Evolutionary conservation across 805 yeast genomes (phyloP).

Genomic region (Pichia gijzeniarum): DNA sequence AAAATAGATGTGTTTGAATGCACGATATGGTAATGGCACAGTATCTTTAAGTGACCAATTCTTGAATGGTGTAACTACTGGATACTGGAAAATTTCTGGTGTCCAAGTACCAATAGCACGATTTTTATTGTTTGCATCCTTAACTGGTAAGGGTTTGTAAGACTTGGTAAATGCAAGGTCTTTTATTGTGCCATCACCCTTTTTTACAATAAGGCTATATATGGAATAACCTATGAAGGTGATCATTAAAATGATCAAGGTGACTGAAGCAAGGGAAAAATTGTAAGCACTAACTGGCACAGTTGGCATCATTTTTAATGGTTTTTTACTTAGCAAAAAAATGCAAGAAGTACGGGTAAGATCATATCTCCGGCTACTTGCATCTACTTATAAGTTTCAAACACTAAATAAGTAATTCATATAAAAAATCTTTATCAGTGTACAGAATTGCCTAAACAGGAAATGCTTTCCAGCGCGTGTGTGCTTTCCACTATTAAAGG

Average conservation of each 20-base stretch:
- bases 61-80: slow-evolving; percentile 41
- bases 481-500: no score
- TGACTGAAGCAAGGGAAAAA: no score
- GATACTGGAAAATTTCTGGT: slow-evolving; percentile 46
- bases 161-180: slow-evolving; percentile 13
- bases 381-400: background rate
- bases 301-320: slow-evolving; percentile 7
- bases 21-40: slow-evolving; percentile 55
- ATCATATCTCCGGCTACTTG: no score
- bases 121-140: slow-evolving; percentile 37
- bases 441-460: slow-evolving; percentile 10
- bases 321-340: no score
- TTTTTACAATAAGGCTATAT: background rate
- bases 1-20: slow-evolving; percentile 57
- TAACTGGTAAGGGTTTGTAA: slow-evolving; percentile 29
- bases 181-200: background rate
- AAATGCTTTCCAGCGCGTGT: slow-evolving; percentile 1
- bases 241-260: background rate
- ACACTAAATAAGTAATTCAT: background rate
- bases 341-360: no score
- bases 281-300: background rate
- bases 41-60: slow-evolving; percentile 47
- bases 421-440: slow-evolving; percentile 6
- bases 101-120: slow-evolving; percentile 47
- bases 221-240: background rate